These are phyloP conservation scores for Camillea tinctor DNA, from an alignment of 2,329 filamentous ascomycete genomes.

Conservation along the genomic window DNA sequence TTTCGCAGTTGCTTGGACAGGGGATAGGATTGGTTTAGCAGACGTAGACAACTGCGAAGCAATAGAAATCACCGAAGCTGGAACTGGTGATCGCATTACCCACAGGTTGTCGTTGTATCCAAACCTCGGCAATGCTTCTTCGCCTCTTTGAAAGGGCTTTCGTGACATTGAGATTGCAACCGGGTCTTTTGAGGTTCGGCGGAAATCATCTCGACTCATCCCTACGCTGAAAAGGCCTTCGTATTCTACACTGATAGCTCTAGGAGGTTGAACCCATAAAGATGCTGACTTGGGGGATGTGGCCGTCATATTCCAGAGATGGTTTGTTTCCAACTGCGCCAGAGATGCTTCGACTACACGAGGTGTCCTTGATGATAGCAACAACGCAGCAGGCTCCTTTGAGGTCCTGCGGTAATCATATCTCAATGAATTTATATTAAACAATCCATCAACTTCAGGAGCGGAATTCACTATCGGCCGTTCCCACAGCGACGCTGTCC, in stretches of 20 bases:
- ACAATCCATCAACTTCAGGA: constrained; percentile 15
- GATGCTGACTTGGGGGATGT: constrained; percentile 1
- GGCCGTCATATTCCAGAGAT: constrained; percentile 33
- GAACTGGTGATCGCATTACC: background rate
- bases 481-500: constrained; percentile 15
- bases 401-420: constrained; percentile 20
- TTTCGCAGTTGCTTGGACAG: background rate
- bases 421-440: constrained; percentile 18
- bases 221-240: constrained; percentile 20
- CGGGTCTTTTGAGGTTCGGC: constrained; percentile 20
- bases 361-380: constrained; percentile 12
- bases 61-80: background rate
- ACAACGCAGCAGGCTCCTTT: constrained; percentile 18
- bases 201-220: constrained; percentile 13
- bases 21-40: background rate
- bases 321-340: constrained; percentile 32
- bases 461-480: constrained; percentile 1
- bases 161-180: constrained; percentile 14
- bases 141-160: constrained; percentile 2
- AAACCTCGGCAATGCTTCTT: constrained; percentile 7
- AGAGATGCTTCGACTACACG: constrained; percentile 22
- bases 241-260: constrained; percentile 8
- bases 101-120: constrained; percentile 2
- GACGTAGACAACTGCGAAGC: constrained; percentile 5
- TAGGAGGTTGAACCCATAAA: constrained; percentile 17